Evolutionary conservation across 2,329 filamentous ascomycete genomes (phyloP), one percentile per base, ranked within the genome.

Genomic region (Metarhizium humberi): DNA sequence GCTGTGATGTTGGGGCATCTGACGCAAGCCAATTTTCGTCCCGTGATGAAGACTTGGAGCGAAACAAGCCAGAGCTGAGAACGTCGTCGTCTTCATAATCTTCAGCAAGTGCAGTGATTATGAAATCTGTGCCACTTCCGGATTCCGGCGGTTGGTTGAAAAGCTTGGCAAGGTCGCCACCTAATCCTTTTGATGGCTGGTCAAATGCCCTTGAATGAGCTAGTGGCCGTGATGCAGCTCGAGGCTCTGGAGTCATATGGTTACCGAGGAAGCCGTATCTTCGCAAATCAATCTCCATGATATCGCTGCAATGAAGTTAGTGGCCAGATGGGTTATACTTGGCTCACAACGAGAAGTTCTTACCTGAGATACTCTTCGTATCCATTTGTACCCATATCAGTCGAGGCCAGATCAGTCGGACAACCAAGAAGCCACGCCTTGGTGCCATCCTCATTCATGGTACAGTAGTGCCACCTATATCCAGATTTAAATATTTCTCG

Each of bases 391-490:
- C 81, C 86, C 16, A 86, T 76, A 43, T 86, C 86, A 50, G 85
- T 83, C 6, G 80, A 76, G 18, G 79, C 74, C 45, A 79, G 74
- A 60, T 96, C 90, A 3, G 88, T 86, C 2, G 88, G 88, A 64
- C 91, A 96, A 8, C 94, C 94, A n/a, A 99, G 79, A 29, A 99
- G 77, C 92, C 94, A 99, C 7, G 91, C 94, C 67, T 95, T 96
- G 6, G 94, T 96, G 6, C 92, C 92, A 63, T 95, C 90, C 58
- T 94, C 86, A 67, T 96, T 95, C 72, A 96, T 88, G 3, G 91
- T 95, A 69, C 94, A 97, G 68, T 99, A 99, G 69, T 97, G 92
- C 94, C 94, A 99, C 57, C 92, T 84, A 69, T 94, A 97, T n/a
- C 88, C 90, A 0, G 85, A 77, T 62, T 88, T 88, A 73, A 96